Base-by-base conservation (phyloP, 176 grass and related monocot genomes). In the Raddia guianensis region DNA sequence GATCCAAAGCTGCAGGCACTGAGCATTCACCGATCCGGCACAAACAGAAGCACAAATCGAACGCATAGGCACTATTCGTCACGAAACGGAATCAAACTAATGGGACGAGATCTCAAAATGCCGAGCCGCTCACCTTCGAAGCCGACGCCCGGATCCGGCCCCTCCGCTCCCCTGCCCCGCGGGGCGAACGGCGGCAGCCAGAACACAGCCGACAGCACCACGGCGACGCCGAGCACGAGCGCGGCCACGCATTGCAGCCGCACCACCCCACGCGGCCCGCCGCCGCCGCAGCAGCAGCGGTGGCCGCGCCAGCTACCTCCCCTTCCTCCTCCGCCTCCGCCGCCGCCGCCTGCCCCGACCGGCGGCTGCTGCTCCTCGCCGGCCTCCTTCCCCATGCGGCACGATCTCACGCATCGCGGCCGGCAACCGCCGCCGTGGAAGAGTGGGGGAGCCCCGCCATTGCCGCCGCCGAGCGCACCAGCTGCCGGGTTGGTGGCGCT, bases 121-220 rank as follows among this genome's bases (percentile, higher is more conserved):
- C 65, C 5, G 50, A 8, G 46, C 2, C 5, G 51, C 86, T 92
- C 87, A 94, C 91, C 94, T 88, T 58, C 70, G 9, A 88, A 48
- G 3, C 49, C 66, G 9, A 61, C 84, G 27, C 68, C 87, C 82
- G 80, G 75, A 66, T 79, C 90, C 52, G 66, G 55, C 2, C 65
- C 83, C 44, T 51, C 63, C 43, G 45, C 49, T 3, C 52, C 70
- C 59, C 82, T 76, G 58, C 81, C 49, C 12, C 75, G 86, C 19
- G 86, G 59, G 9, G 76, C 52, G 73, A 98, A 92, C 2, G 95
- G 95, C 63, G 92, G 92, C 63, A 98, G 80, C 90, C 92, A 98
- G 95, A 98, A 98, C 54, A 93, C 44, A 40, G 88, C 95, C 12
- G 92, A 94, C 1, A 98, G 88, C 75, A 98, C 86, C 78, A 98